Evolutionary conservation across 2,329 filamentous ascomycete species (phyloP).

Genomic region (Aspergillus sp.): DNA sequence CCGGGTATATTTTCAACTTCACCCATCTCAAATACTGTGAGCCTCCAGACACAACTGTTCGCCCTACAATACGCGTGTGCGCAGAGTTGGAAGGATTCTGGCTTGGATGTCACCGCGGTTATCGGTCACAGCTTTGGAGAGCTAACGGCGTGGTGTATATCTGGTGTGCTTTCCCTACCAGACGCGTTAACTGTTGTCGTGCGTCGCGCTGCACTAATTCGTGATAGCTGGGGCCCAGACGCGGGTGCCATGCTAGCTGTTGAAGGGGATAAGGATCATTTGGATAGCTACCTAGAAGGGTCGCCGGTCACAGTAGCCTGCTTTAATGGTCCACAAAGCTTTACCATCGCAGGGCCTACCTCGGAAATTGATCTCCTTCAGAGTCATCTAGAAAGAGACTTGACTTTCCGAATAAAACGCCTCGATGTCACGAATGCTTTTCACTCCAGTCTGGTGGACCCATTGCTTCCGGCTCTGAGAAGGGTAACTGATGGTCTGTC

Average conservation of each 20-base stretch:
- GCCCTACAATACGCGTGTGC: constrained; percentile 41
- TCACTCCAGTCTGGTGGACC: constrained; percentile 46
- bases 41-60: constrained; percentile 40
- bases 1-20: constrained; percentile 28
- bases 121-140: constrained; percentile 43
- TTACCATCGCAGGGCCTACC: constrained; percentile 23
- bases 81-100: constrained; percentile 39
- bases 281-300: not conserved
- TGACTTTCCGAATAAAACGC: constrained; percentile 31
- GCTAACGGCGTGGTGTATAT: constrained; percentile 35
- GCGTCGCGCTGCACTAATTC: constrained; percentile 32
- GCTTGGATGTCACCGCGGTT: constrained; percentile 32
- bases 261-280: constrained; percentile 25
- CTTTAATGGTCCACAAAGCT: constrained; percentile 24
- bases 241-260: constrained; percentile 35
- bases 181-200: constrained; percentile 33
- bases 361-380: constrained; percentile 13
- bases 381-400: constrained; percentile 9
- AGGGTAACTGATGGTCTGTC: constrained; percentile 27
- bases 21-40: constrained; percentile 11
- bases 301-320: constrained; percentile 24
- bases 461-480: constrained; percentile 28
- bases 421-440: constrained; percentile 52
- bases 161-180: constrained; percentile 28
- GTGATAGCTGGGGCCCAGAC: constrained; percentile 33